These are phyloP conservation scores for Martensiomyces pterosporus DNA, from an alignment of 192 early-diverging fungal genomes.

Conservation along the genomic window DNA sequence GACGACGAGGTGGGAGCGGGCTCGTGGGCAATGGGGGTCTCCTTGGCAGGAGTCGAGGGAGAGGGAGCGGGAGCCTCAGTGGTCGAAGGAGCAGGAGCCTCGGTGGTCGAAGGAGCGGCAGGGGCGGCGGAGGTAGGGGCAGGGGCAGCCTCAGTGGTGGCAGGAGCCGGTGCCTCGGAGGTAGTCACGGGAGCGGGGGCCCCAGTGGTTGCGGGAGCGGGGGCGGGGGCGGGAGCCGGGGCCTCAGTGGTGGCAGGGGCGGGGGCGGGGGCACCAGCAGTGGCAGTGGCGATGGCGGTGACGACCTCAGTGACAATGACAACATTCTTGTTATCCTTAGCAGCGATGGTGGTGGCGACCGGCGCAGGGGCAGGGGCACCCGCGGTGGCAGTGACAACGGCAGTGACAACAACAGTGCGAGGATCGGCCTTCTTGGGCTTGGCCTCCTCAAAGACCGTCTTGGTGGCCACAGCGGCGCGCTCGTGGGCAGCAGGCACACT, in stretches of 20 bases:
- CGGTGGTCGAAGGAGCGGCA: neutral
- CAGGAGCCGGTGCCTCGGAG: neutral
- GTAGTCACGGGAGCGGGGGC: neutral
- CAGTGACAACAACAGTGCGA: neutral
- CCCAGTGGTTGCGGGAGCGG: neutral
- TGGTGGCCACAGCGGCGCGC: no score
- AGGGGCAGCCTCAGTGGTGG: neutral
- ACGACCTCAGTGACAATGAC: constrained; percentile 21
- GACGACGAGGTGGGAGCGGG: neutral
- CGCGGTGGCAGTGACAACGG: neutral
- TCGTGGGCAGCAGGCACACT: no score
- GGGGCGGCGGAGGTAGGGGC: neutral
- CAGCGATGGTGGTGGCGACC: neutral
- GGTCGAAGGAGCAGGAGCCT: neutral
- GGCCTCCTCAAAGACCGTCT: no score
- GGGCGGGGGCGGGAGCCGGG: neutral
- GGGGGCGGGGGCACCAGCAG: constrained; percentile 10
- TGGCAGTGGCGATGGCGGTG: constrained; percentile 10
- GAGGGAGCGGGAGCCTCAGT: constrained; percentile 1
- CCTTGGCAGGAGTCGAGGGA: neutral
- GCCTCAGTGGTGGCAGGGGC: neutral
- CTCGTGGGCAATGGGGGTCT: neutral
- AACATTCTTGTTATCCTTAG: constrained; percentile 3
- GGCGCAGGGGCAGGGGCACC: constrained; percentile 1
- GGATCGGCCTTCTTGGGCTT: no score